Evolutionary conservation across 1,284 basidiomycete genomes (phyloP).

Genomic region (Ganoderma lingzhi): DNA sequence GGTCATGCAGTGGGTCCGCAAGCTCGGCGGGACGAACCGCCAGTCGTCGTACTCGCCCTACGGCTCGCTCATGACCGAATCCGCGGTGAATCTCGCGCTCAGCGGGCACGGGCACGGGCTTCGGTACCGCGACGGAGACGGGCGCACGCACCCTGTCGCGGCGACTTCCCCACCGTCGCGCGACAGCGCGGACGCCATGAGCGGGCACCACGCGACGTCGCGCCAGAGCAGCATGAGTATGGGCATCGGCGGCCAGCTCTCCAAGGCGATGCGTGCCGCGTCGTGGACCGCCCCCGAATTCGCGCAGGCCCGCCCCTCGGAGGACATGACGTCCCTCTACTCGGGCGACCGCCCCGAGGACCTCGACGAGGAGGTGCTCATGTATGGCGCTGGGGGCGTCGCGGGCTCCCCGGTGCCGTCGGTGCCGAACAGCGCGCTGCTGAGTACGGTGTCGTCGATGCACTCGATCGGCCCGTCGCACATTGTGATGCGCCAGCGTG

Average conservation of each 20-base stretch:
- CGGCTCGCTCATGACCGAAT: slow-evolving; percentile 27
- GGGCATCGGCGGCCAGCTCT: slow-evolving; percentile 39
- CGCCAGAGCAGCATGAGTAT: slow-evolving; percentile 41
- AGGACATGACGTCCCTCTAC: slow-evolving; percentile 60
- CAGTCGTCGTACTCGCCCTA: slow-evolving; percentile 30
- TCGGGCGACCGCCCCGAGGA: slow-evolving; percentile 54
- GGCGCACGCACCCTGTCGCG: slow-evolving; percentile 18
- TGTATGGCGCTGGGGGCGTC: slow-evolving; percentile 62
- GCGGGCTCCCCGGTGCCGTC: slow-evolving; percentile 50
- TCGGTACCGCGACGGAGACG: slow-evolving; percentile 14
- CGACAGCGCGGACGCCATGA: slow-evolving; percentile 46
- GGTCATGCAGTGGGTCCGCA: slow-evolving; percentile 34
- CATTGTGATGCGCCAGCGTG: slow-evolving; percentile 35
- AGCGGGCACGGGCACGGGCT: not conserved
- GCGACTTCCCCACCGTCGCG: slow-evolving; percentile 34
- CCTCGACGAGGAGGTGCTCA: slow-evolving; percentile 56
- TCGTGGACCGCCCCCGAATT: slow-evolving; percentile 62
- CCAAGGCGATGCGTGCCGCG: slow-evolving; percentile 62
- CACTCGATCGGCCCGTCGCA: slow-evolving; percentile 40
- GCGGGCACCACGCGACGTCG: slow-evolving; percentile 35
- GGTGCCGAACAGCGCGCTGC: slow-evolving; percentile 45
- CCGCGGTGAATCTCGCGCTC: slow-evolving; percentile 12
- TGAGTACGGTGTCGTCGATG: slow-evolving; percentile 41
- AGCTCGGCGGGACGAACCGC: slow-evolving; percentile 26
- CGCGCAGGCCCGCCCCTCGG: slow-evolving; percentile 45